phyloP scores from a whole-genome alignment of 306 rosid genomes.

The Lathyrus aphaca region DNA sequence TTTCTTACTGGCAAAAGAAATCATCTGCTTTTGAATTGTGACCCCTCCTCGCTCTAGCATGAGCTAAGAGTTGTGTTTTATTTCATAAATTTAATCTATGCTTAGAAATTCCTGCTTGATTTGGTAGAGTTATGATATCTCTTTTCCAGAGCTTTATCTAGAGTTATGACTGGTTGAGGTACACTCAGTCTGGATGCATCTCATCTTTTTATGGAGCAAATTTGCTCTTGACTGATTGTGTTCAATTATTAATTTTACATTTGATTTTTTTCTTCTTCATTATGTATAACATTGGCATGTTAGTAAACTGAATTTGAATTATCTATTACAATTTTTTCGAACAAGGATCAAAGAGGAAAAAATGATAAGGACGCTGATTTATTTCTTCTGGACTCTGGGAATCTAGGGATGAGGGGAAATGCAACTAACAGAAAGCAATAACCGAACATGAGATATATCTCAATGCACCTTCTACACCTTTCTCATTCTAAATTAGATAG shows the following conservation, averaged over 20 bases:
- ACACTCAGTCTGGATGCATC: constrained; percentile 14
- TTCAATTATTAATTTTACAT: neutral
- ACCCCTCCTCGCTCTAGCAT: neutral
- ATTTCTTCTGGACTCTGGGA: too few relatives aligned
- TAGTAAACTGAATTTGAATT: neutral
- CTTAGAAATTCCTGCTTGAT: constrained; percentile 2
- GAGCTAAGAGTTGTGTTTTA: neutral
- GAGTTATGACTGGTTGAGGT: neutral
- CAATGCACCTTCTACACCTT: too few relatives aligned
- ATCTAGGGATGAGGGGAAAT: too few relatives aligned
- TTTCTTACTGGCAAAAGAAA: neutral
- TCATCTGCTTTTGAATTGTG: neutral
- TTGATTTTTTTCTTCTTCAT: neutral
- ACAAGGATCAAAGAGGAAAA: too few relatives aligned
- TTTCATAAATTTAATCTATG: constrained; percentile 1
- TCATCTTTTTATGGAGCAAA: constrained; percentile 8
- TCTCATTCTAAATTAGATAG: too few relatives aligned
- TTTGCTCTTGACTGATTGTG: neutral
- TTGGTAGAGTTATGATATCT: neutral
- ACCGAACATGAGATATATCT: too few relatives aligned
- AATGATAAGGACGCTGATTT: too few relatives aligned
- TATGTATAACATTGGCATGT: neutral
- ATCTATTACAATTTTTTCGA: neutral
- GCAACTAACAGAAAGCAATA: too few relatives aligned
- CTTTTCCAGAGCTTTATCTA: neutral